phyloP scores from a whole-genome alignment of 345 rosid genomes.

The Sonneratia caseolaris region DNA sequence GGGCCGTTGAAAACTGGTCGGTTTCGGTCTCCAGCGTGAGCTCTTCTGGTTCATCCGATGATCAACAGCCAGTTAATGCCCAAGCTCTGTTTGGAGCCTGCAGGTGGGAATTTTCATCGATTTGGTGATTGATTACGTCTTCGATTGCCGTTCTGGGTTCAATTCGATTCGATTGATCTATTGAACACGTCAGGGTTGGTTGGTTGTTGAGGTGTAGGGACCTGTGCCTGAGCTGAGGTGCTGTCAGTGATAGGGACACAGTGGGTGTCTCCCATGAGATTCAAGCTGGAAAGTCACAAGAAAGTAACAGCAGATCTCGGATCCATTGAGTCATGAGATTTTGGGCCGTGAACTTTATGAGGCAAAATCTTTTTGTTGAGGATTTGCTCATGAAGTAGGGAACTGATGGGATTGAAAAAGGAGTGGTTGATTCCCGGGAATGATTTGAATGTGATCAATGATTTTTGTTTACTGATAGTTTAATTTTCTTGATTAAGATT shows the following conservation, averaged over 20 bases:
- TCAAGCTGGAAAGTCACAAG: neutral
- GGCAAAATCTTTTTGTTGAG: neutral
- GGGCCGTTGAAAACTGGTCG: slow-evolving; percentile 17
- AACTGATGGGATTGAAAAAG: neutral
- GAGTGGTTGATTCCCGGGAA: neutral
- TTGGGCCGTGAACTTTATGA: neutral
- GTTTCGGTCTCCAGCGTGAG: slow-evolving; percentile 50
- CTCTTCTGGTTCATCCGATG: slow-evolving; percentile 81
- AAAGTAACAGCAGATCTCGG: neutral
- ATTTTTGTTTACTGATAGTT: neutral
- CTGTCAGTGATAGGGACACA: neutral
- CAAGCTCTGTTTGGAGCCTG: slow-evolving; percentile 29
- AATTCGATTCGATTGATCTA: neutral
- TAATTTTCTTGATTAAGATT: neutral
- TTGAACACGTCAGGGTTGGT: neutral
- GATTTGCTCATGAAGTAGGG: neutral
- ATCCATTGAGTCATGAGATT: neutral
- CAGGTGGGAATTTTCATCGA: slow-evolving; percentile 34
- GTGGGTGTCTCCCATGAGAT: neutral
- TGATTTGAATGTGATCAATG: neutral
- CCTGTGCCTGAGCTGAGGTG: neutral
- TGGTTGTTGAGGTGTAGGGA: neutral
- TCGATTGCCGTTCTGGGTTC: neutral
- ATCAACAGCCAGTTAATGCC: slow-evolving; percentile 31
- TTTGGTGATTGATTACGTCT: slow-evolving; percentile 3